Conservation (phyloP, 305 asterid species). For the Solanum hybrid region DNA sequence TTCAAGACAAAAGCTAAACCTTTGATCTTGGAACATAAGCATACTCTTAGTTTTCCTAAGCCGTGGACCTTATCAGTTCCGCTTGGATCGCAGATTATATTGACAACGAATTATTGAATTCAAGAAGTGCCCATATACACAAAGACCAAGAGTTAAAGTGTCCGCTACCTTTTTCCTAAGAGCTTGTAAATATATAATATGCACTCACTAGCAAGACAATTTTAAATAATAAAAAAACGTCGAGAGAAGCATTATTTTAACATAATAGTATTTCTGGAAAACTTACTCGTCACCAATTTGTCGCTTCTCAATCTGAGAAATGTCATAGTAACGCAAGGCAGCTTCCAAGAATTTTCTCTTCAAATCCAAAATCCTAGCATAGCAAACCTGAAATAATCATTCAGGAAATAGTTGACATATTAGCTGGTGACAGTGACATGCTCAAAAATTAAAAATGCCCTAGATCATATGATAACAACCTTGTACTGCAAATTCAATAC, state of each 20-base stretch:
- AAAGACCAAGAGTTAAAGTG: not conserved
- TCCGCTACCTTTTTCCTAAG: not conserved
- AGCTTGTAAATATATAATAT: not conserved
- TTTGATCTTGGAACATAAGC: not conserved
- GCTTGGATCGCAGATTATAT: not conserved
- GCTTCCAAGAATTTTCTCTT: constrained; percentile 98
- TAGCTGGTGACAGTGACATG: not conserved
- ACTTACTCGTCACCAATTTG: constrained; percentile 97
- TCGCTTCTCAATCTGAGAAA: constrained; percentile 96
- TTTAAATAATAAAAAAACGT: not conserved
- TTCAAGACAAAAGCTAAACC: constrained; percentile 1
- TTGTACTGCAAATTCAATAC: constrained; percentile 87
- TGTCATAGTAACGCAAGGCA: constrained; percentile 89
- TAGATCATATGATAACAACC: constrained; percentile 33
- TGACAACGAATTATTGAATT: not conserved
- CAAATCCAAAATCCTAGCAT: constrained; percentile 89
- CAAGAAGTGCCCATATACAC: not conserved
- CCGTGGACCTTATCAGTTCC: not conserved
- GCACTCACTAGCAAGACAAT: not conserved
- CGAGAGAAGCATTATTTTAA: not conserved
- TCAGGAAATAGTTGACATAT: not conserved
- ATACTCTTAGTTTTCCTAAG: constrained; percentile 1
- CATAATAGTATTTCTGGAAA: not conserved
- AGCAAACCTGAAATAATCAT: constrained; percentile 59
- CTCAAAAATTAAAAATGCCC: not conserved